Base-by-base conservation (phyloP, 176 grass and related monocot genomes). In the Microstegium vimineum region DNA sequence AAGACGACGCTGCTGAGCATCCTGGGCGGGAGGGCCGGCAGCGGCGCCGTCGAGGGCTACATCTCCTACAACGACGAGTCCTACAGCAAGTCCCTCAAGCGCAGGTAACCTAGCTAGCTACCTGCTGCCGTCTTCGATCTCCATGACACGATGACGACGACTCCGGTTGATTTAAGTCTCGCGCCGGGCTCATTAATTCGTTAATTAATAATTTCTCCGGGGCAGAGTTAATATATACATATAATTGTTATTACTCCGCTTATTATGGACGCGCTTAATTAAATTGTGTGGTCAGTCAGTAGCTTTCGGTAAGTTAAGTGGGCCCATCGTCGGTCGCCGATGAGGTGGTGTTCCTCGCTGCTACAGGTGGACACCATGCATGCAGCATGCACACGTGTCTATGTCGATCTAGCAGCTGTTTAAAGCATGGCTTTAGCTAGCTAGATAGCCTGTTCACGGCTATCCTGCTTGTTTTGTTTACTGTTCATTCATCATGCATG, bases 1-100 rank as follows among this genome's bases (percentile, higher is more conserved):
- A 98, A 98, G 72, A 98, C 95, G 26, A 94, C 90, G 86, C 95
- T 98, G 74, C 92, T 98, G 66, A 94, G 88, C 82, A 89, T 98
- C 82, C 88, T 98, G 20, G 92, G 95, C 6, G 95, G 95, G 78
- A 93, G 95, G 69, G 49, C 62, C 49, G 15, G 69, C 42, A 64
- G 52, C 71, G 87, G 74, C 67, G 62, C 40, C 56, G 49, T 90
- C 42, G 86, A 94, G 63, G 95, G 95, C 33, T 60, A 74, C 65
- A 59, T 98, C 82, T 86, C 92, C 75, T 94, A 93, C 86, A 98
- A 98, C 46, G 90, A 98, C 52, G 81, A 94, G 76, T 82, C 86
- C 11, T 94, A 86, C 66, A 76, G 82, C 88, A 98, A 98, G 75
- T 92, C 92, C 75, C 88, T 98, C 66, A 98, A 98, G 79, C 86